These are phyloP conservation scores for Pseudocercospora ulei DNA, from an alignment of 2,329 filamentous ascomycete species.

Conservation along the genomic window DNA sequence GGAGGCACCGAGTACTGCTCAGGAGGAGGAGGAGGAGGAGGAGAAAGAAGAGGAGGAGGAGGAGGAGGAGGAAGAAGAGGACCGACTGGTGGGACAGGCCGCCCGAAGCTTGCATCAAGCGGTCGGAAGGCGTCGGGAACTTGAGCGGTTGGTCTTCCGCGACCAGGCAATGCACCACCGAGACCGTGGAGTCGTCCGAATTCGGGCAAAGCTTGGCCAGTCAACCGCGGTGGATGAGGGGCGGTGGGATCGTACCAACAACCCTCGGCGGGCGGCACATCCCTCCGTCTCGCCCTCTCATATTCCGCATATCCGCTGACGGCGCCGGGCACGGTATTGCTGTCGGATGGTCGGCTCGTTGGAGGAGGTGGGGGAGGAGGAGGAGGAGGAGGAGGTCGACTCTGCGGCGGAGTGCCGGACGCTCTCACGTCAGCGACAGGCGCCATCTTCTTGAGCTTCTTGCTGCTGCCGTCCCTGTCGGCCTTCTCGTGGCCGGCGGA, in stretches of 20 bases:
- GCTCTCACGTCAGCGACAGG: not conserved
- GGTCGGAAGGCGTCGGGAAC: slow-evolving; percentile 27
- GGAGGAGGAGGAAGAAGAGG: no score
- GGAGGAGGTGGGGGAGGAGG: slow-evolving; percentile 5
- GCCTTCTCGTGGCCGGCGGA: slow-evolving; percentile 24
- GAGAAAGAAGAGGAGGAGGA: no score
- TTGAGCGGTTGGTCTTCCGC: slow-evolving; percentile 13
- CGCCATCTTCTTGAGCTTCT: slow-evolving; percentile 12
- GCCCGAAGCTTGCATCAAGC: slow-evolving; percentile 20
- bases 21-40: no score
- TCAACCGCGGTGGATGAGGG: slow-evolving; percentile 1
- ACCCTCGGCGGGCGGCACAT: slow-evolving; percentile 2
- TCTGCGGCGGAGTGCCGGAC: slow-evolving; percentile 1
- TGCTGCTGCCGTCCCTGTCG: slow-evolving; percentile 7
- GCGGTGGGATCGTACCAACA: no score
- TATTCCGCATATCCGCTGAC: slow-evolving; percentile 11
- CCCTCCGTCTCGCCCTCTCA: slow-evolving; percentile 2
- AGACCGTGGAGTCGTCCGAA: slow-evolving; percentile 24
- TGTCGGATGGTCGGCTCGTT: slow-evolving; percentile 5
- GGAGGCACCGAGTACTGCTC: slow-evolving; percentile 2
- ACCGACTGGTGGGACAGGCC: slow-evolving; percentile 19
- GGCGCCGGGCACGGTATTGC: slow-evolving; percentile 11
- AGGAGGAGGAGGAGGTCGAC: slow-evolving; percentile 5
- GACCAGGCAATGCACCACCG: slow-evolving; percentile 10
- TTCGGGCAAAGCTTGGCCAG: slow-evolving; percentile 9